Percentiles rank a stretch among this genome's conserved stretches.
These are phyloP conservation scores for Aureobasidium leucospermi DNA, from an alignment of 2,329 filamentous ascomycete genomes.

Conservation along the genomic window DNA sequence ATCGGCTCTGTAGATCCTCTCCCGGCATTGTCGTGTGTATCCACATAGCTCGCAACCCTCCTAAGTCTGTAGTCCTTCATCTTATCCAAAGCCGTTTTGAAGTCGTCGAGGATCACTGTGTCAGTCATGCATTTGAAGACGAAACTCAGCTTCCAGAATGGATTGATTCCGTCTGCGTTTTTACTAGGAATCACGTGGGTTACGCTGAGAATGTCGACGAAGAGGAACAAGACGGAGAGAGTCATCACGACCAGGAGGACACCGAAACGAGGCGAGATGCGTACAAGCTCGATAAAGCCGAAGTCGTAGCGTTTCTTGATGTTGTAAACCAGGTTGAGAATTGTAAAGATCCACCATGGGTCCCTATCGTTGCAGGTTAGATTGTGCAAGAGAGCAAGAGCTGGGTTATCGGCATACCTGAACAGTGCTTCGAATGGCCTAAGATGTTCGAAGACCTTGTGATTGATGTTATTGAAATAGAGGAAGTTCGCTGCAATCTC, in stretches of 20 bases:
- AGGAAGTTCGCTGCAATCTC: constrained; percentile 60
- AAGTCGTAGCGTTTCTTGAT: constrained; percentile 58
- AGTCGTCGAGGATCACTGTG: constrained; percentile 60
- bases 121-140: constrained; percentile 55
- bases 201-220: constrained; percentile 55
- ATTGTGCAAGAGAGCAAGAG: not conserved
- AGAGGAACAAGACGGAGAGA: constrained; percentile 52
- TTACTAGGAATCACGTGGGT: constrained; percentile 32
- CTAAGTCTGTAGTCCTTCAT: constrained; percentile 39
- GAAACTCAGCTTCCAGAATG: constrained; percentile 58
- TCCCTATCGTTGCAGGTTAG: constrained; percentile 42
- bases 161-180: constrained; percentile 49
- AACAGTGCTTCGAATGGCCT: constrained; percentile 51
- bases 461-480: constrained; percentile 42
- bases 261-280: constrained; percentile 56
- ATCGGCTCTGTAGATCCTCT: constrained; percentile 6
- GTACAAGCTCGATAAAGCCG: constrained; percentile 48
- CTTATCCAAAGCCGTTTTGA: constrained; percentile 52
- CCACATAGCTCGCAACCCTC: constrained; percentile 17
- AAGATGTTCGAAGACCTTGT: constrained; percentile 29
- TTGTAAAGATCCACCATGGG: constrained; percentile 63
- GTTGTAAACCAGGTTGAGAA: constrained; percentile 52
- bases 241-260: constrained; percentile 56
- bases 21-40: not conserved
- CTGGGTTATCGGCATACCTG: constrained; percentile 23